These are phyloP conservation scores for Colletotrichum truncatum DNA, from an alignment of 2,329 filamentous ascomycete species.

Conservation along the genomic window DNA sequence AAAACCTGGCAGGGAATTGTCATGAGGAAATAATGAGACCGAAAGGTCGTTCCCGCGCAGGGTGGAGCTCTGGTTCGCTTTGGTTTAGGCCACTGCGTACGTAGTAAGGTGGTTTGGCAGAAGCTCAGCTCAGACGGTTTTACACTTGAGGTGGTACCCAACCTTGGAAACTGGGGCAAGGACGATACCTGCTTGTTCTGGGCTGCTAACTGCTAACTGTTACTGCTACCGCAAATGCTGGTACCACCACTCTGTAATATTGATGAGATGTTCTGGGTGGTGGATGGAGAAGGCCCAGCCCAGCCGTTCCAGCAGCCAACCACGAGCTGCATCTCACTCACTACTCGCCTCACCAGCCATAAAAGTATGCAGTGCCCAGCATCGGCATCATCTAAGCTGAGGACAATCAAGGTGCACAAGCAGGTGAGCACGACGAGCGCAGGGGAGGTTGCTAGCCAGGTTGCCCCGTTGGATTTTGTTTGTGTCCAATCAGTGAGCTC, in stretches of 20 bases:
- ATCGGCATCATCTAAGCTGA: constrained; percentile 1
- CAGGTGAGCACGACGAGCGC: not conserved
- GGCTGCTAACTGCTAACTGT: not conserved
- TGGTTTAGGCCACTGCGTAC: not conserved
- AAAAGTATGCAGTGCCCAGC: constrained; percentile 19
- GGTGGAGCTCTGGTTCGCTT: constrained; percentile 18
- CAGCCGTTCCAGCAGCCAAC: not conserved
- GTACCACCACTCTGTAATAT: not conserved
- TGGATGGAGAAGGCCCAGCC: too few relatives aligned
- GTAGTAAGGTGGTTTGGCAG: not conserved
- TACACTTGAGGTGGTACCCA: not conserved
- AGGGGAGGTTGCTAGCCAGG: constrained; percentile 16
- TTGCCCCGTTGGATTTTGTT: not conserved
- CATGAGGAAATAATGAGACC: constrained; percentile 23
- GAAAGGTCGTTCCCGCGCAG: constrained; percentile 24
- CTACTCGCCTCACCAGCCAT: not conserved
- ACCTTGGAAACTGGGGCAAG: too few relatives aligned
- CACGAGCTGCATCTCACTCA: not conserved
- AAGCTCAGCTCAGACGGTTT: constrained; percentile 19
- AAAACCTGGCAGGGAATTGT: constrained; percentile 22
- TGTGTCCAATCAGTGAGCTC: constrained; percentile 21
- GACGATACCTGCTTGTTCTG: too few relatives aligned
- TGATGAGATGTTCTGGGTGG: too few relatives aligned
- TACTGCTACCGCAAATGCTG: not conserved
- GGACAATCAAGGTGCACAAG: not conserved